Percentiles rank a stretch among this genome's conserved stretches.
These are phyloP conservation scores for Spergularia bocconei DNA, from an alignment of 148 eudicot genomes.

Conservation along the genomic window DNA sequence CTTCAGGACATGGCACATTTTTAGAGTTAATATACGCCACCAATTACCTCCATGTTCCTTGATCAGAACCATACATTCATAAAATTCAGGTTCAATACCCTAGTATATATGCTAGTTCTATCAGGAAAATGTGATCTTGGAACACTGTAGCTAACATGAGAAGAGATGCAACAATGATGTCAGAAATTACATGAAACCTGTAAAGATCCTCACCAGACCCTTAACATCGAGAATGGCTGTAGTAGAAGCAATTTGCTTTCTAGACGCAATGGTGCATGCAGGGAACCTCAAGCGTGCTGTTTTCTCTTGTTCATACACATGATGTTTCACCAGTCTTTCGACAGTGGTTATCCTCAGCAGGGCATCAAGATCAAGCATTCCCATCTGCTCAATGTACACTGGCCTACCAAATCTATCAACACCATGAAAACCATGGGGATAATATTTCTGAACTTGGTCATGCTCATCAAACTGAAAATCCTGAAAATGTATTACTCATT, in stretches of 20 bases:
- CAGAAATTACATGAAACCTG: no score
- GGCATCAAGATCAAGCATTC: slow-evolving; percentile 41
- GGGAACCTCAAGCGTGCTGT: slow-evolving; percentile 51
- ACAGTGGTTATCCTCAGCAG: slow-evolving; percentile 44
- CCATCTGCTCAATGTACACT: slow-evolving; percentile 56
- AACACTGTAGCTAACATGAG: no score
- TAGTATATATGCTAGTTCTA: no score
- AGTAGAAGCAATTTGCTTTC: slow-evolving; percentile 51
- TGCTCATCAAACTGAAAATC: slow-evolving; percentile 50
- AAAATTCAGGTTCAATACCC: no score
- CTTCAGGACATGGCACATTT: no score
- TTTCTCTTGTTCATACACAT: slow-evolving; percentile 59
- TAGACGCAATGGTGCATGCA: slow-evolving; percentile 49
- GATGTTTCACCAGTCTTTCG: slow-evolving; percentile 57
- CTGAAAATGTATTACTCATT: slow-evolving; percentile 20
- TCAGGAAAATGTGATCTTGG: no score
- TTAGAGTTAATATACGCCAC: no score
- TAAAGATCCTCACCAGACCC: slow-evolving; percentile 36
- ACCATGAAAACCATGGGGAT: slow-evolving; percentile 71
- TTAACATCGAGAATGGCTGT: slow-evolving; percentile 55
- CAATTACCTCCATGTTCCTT: no score
- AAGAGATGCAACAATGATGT: no score
- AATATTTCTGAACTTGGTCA: slow-evolving; percentile 40
- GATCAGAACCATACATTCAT: no score
- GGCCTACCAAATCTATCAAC: slow-evolving; percentile 63